Evolutionary conservation across 2,329 filamentous ascomycete genomes (phyloP).

Genomic region (Ascochyta fabae): DNA sequence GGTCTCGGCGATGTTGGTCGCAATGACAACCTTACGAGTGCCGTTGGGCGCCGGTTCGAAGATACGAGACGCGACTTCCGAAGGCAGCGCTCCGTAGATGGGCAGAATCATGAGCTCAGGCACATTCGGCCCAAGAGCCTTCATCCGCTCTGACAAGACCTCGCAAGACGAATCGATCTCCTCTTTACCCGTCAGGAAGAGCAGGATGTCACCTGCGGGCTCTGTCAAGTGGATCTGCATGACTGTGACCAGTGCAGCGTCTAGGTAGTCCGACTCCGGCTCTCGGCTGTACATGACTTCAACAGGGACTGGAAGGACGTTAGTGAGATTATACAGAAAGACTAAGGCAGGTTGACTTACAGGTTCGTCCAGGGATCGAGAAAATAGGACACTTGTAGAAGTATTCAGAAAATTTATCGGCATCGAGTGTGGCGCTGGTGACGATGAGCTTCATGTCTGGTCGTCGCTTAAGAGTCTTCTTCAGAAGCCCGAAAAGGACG

Average conservation of each 20-base stretch:
- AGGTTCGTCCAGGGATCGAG: slow-evolving; percentile 93
- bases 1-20: slow-evolving; percentile 97
- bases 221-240: slow-evolving; percentile 98
- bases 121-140: slow-evolving; percentile 85
- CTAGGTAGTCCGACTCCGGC: slow-evolving; percentile 93
- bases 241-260: slow-evolving; percentile 90
- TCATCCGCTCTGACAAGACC: slow-evolving; percentile 94
- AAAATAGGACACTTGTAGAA: slow-evolving; percentile 97
- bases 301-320: slow-evolving; percentile 66
- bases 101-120: slow-evolving; percentile 92
- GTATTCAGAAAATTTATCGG: slow-evolving; percentile 96
- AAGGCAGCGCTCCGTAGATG: slow-evolving; percentile 93
- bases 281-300: slow-evolving; percentile 95
- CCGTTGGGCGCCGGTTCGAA: slow-evolving; percentile 92
- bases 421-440: slow-evolving; percentile 97
- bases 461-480: slow-evolving; percentile 82
- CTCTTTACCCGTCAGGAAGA: slow-evolving; percentile 96
- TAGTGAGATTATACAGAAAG: neutral
- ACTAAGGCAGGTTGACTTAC: neutral
- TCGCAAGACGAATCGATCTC: slow-evolving; percentile 97
- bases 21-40: slow-evolving; percentile 91
- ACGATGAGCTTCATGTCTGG: slow-evolving; percentile 97
- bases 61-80: slow-evolving; percentile 90
- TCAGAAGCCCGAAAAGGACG: slow-evolving; percentile 94
- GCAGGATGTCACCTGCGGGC: slow-evolving; percentile 88